Conservation (phyloP, 352 stramenopile species). For the Phytophthora nicotianae region DNA sequence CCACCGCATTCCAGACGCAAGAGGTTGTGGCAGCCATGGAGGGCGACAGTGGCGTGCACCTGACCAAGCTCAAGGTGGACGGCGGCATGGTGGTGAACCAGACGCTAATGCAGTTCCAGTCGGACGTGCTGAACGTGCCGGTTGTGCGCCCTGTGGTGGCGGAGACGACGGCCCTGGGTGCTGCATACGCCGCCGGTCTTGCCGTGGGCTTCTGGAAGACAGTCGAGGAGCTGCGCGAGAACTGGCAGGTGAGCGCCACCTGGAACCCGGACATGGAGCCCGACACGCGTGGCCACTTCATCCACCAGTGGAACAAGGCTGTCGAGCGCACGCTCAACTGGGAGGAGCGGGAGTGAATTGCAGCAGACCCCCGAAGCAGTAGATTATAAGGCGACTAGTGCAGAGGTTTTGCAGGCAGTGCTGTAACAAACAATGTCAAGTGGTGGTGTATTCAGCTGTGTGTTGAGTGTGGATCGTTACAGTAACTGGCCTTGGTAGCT, state of each 20-base stretch:
- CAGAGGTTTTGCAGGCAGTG: slow-evolving; percentile 14
- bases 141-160: slow-evolving; percentile 94
- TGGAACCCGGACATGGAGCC: slow-evolving; percentile 80
- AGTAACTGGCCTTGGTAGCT: not conserved
- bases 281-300: slow-evolving; percentile 56
- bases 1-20: slow-evolving; percentile 95
- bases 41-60: slow-evolving; percentile 87
- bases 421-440: slow-evolving; percentile 26
- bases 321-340: slow-evolving; percentile 87
- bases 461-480: not conserved
- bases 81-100: slow-evolving; percentile 98
- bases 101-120: slow-evolving; percentile 99
- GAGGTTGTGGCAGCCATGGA: slow-evolving; percentile 97
- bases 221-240: slow-evolving; percentile 81
- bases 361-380: slow-evolving; percentile 15
- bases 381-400: slow-evolving; percentile 31
- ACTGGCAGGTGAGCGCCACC: slow-evolving; percentile 77
- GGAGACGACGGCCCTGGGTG: slow-evolving; percentile 98
- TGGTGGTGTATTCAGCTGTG: slow-evolving; percentile 14
- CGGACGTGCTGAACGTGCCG: slow-evolving; percentile 94
- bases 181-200: slow-evolving; percentile 96
- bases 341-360: slow-evolving; percentile 59
- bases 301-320: slow-evolving; percentile 84
- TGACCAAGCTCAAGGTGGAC: slow-evolving; percentile 95
- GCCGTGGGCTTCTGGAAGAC: slow-evolving; percentile 96